Evolutionary conservation across 2,329 filamentous ascomycete genomes (phyloP), one percentile per base, ranked within the genome.

Genomic region (Pseudogymnoascus destructans): DNA sequence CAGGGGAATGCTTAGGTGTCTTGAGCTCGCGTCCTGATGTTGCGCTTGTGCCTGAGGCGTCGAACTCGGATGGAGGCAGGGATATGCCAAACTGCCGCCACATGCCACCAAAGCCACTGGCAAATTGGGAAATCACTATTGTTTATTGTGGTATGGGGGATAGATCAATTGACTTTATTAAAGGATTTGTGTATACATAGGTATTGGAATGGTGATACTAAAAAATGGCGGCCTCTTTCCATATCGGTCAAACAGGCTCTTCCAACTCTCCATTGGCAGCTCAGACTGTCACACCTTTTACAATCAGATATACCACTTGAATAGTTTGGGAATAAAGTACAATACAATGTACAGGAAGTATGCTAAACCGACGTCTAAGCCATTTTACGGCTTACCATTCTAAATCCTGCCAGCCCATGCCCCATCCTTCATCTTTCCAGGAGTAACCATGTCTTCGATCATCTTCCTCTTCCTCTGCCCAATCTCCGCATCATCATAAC

Each of bases 271-370:
- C 25, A 52, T 52, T 52, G 5, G 15, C 46, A 52, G 7, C 25
- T 30, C 25, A 52, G 46, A 30, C 46, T 30, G 25, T 52, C 46
- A 52, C 17, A 5, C 10, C 17, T 6, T 21, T 42, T 10, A 13
- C 46, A 52, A 32, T 52, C 46, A 30, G 25, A 52, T 30, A 52
- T 52, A 52, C 46, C 25, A 52, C 46, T 52, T 36, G 30, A 27
- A 38, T 56, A 36, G 23, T 36, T 36, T 56, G 54, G 54, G 54
- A 56, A 56, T 66, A 63, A 60, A 65, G 63, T 69, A 70, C 69
- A 66, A 65, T 70, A 69, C 66, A 69, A 66, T 70, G 67, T 70
- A 68, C 67, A 70, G 66, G 61, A 68, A 66, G 61, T 65, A 68
- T 67, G 66, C 65, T 62, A 61, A 40, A 61, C 60, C 64, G 63